A percentile compares a stretch with the other conserved stretches of the same genome.
These are phyloP conservation scores for Leucoagaricus sp. DNA, from an alignment of 1,284 basidiomycete genomes.

Conservation along the genomic window DNA sequence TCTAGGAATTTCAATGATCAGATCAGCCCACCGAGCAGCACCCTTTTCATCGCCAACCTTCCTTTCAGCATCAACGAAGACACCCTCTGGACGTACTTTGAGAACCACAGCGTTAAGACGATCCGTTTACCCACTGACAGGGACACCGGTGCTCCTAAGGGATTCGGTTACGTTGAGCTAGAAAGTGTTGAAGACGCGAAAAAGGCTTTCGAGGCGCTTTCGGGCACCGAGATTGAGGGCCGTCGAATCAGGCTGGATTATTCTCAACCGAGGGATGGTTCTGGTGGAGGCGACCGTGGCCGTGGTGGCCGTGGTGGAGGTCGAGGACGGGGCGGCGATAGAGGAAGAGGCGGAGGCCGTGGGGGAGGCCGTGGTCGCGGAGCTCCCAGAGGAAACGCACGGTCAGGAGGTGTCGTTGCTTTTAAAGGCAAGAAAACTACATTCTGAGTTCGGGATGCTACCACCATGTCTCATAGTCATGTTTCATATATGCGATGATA, in stretches of 20 bases:
- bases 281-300: conserved; percentile 53
- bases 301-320: conserved; percentile 51
- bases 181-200: conserved; percentile 79
- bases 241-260: conserved; percentile 86
- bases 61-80: conserved; percentile 85
- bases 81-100: conserved; percentile 89
- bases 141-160: conserved; percentile 90
- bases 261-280: conserved; percentile 80
- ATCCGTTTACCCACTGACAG: conserved; percentile 94
- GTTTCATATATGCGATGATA: conserved; percentile 4
- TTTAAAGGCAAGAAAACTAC: conserved; percentile 84
- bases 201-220: conserved; percentile 74
- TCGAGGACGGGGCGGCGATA: conserved; percentile 49
- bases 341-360: conserved; percentile 41
- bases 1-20: conserved; percentile 79
- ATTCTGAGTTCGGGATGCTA: conserved; percentile 45
- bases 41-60: conserved; percentile 92
- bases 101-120: conserved; percentile 87
- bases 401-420: conserved; percentile 71
- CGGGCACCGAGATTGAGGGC: conserved; percentile 83
- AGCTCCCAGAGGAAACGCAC: conserved; percentile 36
- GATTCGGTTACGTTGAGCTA: conserved; percentile 98
- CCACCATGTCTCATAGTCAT: conserved; percentile 5
- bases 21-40: conserved; percentile 69
- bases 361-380: conserved; percentile 43